Conservation (phyloP, 257 asterid genomes). For the Leptodermis oblonga region DNA sequence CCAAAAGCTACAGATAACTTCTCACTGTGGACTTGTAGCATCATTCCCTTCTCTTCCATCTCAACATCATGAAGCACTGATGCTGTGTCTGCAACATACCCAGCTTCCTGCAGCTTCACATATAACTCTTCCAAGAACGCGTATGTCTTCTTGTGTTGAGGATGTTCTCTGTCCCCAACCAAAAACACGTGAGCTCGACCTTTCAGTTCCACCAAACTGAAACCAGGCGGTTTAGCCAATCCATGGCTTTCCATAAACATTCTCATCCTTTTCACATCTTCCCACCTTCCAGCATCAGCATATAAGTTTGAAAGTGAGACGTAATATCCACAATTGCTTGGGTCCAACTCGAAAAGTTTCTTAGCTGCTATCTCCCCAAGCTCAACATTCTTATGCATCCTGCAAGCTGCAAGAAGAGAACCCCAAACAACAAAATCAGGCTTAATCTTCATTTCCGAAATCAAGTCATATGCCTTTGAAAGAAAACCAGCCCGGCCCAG, state of each 20-base stretch:
- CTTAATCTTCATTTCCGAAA: constrained; percentile 59
- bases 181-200: constrained; percentile 61
- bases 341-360: constrained; percentile 74
- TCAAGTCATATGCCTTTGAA: constrained; percentile 62
- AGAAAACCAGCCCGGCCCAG: constrained; percentile 89
- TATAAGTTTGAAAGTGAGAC: constrained; percentile 76
- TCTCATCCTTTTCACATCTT: constrained; percentile 71
- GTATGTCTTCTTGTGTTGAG: constrained; percentile 56
- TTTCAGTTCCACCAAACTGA: constrained; percentile 70
- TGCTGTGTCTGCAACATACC: constrained; percentile 56
- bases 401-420: constrained; percentile 79
- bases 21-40: constrained; percentile 69
- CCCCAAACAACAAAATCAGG: constrained; percentile 91
- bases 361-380: constrained; percentile 71
- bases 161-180: constrained; percentile 75
- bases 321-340: constrained; percentile 71
- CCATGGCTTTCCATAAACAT: constrained; percentile 54
- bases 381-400: constrained; percentile 82
- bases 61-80: constrained; percentile 83
- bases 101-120: constrained; percentile 63
- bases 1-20: constrained; percentile 91
- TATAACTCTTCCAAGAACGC: constrained; percentile 52
- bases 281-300: constrained; percentile 94
- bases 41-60: constrained; percentile 75
- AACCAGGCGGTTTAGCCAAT: constrained; percentile 77